A percentile compares a stretch with the other conserved stretches of the same genome.
These are phyloP conservation scores for Reutealis trisperma DNA, from an alignment of 345 rosid genomes.

Conservation along the genomic window DNA sequence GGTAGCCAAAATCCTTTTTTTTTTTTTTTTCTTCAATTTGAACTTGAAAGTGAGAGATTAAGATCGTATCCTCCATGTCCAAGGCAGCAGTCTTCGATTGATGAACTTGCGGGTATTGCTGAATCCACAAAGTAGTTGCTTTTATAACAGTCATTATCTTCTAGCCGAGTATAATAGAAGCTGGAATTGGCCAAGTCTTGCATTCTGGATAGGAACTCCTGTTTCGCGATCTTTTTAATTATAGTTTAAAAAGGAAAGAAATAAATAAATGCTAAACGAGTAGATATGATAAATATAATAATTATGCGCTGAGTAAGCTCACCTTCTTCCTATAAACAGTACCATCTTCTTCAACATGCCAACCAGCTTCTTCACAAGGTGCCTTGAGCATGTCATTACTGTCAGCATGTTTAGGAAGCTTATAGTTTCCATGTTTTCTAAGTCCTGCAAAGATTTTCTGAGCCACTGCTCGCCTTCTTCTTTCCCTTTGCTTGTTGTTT, in stretches of 20 bases:
- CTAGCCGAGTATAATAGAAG: constrained; percentile 1
- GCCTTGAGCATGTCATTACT: constrained; percentile 48
- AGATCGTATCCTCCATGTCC: constrained; percentile 5
- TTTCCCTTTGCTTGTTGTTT: constrained; percentile 46
- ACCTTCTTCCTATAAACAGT: constrained; percentile 40
- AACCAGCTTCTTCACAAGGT: constrained; percentile 50
- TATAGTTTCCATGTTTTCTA: constrained; percentile 44
- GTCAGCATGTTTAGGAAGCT: constrained; percentile 41
- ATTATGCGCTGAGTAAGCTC: background rate
- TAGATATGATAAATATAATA: background rate
- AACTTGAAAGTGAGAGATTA: constrained; percentile 15
- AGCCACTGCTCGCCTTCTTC: constrained; percentile 36
- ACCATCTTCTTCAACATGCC: constrained; percentile 57
- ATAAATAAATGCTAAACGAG: background rate
- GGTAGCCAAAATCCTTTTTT: background rate
- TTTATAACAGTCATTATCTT: constrained; percentile 6
- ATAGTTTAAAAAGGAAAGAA: background rate
- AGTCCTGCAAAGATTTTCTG: constrained; percentile 49
- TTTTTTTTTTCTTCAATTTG: background rate
- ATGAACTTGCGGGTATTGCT: background rate
- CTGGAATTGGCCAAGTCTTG: background rate
- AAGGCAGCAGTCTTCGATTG: constrained; percentile 3
- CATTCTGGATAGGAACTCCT: background rate
- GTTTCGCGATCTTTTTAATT: background rate
- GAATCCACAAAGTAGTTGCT: background rate